Conservation (phyloP, 495 filamentous ascomycete species). For the Chaetomium tenue region DNA sequence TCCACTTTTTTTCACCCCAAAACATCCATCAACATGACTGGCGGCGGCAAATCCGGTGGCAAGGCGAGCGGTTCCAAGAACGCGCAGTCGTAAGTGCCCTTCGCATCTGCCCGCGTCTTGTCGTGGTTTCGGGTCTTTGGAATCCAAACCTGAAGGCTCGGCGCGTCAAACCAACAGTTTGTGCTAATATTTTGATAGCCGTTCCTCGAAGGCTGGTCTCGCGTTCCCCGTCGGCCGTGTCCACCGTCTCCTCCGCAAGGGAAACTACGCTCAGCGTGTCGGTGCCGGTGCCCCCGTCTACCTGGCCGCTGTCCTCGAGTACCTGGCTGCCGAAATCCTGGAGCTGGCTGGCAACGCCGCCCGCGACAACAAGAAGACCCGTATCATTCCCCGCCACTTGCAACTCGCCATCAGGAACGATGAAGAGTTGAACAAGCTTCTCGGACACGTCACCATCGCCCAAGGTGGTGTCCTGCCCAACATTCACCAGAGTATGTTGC, state of each 20-base stretch:
- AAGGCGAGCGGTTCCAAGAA: slow-evolving; percentile 97
- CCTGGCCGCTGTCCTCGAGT: slow-evolving; percentile 96
- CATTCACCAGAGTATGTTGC: slow-evolving; percentile 89
- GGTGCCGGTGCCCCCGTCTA: slow-evolving; percentile 99
- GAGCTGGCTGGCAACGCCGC: slow-evolving; percentile 98
- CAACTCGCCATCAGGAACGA: slow-evolving; percentile 99
- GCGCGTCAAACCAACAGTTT: slow-evolving; percentile 29
- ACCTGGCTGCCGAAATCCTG: slow-evolving; percentile 97
- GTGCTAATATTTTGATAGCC: slow-evolving; percentile 57
- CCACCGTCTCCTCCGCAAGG: slow-evolving; percentile 98
- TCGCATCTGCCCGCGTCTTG: slow-evolving; percentile 19
- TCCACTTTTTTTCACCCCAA: slow-evolving; percentile 33
- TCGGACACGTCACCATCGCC: slow-evolving; percentile 98
- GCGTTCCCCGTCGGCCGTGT: slow-evolving; percentile 99
- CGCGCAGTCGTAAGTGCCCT: slow-evolving; percentile 81
- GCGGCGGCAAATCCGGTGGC: slow-evolving; percentile 96
- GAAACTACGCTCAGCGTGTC: slow-evolving; percentile 99
- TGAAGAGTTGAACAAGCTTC: slow-evolving; percentile 99
- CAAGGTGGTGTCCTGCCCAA: slow-evolving; percentile 99
- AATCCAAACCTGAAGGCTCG: slow-evolving; percentile 5
- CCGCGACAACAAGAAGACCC: slow-evolving; percentile 99
- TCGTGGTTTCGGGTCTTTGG: neutral
- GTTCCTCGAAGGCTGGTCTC: slow-evolving; percentile 98
- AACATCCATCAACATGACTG: slow-evolving; percentile 83
- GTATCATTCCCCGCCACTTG: slow-evolving; percentile 98